phyloP scores from a whole-genome alignment of 495 filamentous ascomycete species.

The Trichoderma asperelloides region DNA sequence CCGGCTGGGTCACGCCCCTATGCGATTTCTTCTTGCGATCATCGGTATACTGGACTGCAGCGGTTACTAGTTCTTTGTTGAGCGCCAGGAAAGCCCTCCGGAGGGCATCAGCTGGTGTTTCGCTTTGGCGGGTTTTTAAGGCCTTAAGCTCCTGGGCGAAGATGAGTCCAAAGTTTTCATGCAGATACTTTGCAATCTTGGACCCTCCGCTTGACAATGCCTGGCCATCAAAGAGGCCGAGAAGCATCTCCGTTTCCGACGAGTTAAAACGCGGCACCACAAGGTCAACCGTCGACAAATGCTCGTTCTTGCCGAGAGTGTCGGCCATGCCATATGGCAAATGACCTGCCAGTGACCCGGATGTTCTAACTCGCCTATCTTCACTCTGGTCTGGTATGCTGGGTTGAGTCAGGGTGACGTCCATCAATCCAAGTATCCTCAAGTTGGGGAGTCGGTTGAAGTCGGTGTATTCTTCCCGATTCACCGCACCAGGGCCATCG shows the following conservation, averaged over 20 bases:
- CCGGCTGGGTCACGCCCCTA: slow-evolving; percentile 51
- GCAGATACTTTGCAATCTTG: slow-evolving; percentile 89
- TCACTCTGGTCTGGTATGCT: slow-evolving; percentile 91
- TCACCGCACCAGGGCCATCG: slow-evolving; percentile 33
- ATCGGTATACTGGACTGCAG: slow-evolving; percentile 75
- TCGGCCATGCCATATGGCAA: slow-evolving; percentile 98
- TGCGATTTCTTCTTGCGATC: slow-evolving; percentile 53
- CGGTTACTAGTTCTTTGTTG: slow-evolving; percentile 88
- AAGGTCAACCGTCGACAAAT: slow-evolving; percentile 95
- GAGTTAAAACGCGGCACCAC: slow-evolving; percentile 88
- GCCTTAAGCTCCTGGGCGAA: slow-evolving; percentile 76
- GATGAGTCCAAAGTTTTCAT: slow-evolving; percentile 82
- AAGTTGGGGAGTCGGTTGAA: slow-evolving; percentile 83
- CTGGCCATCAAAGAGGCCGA: slow-evolving; percentile 94
- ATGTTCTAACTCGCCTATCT: slow-evolving; percentile 89
- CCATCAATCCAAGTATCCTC: slow-evolving; percentile 88
- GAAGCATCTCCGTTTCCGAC: slow-evolving; percentile 79
- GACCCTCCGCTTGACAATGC: slow-evolving; percentile 76
- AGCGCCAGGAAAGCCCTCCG: slow-evolving; percentile 76
- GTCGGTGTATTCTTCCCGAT: slow-evolving; percentile 73
- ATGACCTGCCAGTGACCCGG: slow-evolving; percentile 78
- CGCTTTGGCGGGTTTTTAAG: slow-evolving; percentile 43
- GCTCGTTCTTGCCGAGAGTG: slow-evolving; percentile 84
- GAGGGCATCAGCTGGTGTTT: slow-evolving; percentile 74
- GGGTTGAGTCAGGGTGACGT: slow-evolving; percentile 82